Base-by-base conservation (phyloP, 1,284 basidiomycete species). In the Irpex sp. region DNA sequence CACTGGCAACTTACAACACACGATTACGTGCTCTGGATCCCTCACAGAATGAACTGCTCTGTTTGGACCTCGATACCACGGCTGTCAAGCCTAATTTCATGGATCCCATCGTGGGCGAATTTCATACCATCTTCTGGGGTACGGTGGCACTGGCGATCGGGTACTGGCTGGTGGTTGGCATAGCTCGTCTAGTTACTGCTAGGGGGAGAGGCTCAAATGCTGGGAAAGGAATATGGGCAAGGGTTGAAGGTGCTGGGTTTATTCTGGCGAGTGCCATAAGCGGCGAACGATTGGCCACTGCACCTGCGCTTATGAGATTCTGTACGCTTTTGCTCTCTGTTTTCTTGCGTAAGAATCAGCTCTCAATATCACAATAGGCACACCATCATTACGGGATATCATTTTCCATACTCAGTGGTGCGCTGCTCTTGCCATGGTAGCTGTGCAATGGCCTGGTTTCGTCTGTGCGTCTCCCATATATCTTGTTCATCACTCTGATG, bases 401-500 rank as follows among this genome's bases (percentile, higher is more conserved):
- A 84, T 98, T 59, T 91, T 94, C 72, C 94, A 97, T 72, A 92
- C 95, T 0, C 96, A 98, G 70, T 98, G 91, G 89, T 92, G 90
- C 73, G 84, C 91, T 31, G 85, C 89, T 57, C 79, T 98, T 21
- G 89, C 88, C 31, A 97, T 97, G 92, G 87, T 98, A 58, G 92
- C 94, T 34, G 94, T 98, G 34, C 83, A 93, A 71, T 99, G 96
- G 96, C 96, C 97, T 1, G 79, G 83, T 11, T 98, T 96, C 76
- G 84, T 91, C 64, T 98, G 95, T 93, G 72, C 71, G 89, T 84
- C 21, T 47, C 60, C 19, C 13, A 1, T 49, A 67, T 69, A 55
- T 51, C 47, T 15, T 31, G 17, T 19, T 58, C 57, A 62, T 59
- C 64, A 58, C 63, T 36, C 54, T 48, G 54, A 56, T 15, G 34